Conservation (phyloP, 331 rosid genomes). For the Dryas integrifolia region DNA sequence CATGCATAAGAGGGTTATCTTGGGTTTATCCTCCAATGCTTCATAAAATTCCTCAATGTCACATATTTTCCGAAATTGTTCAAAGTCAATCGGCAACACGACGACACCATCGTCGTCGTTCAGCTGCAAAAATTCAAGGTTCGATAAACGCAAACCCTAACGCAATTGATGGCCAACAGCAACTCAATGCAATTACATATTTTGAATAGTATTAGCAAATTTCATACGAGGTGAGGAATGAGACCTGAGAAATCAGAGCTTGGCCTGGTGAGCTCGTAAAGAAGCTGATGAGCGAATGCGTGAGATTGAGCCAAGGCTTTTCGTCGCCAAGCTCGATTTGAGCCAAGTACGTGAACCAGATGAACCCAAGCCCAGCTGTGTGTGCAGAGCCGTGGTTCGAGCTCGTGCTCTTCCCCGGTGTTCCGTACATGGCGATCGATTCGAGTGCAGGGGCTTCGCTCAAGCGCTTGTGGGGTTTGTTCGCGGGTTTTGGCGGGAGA, state of each 20-base stretch:
- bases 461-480: neutral
- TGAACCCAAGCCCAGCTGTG: constrained; percentile 25
- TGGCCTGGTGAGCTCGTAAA: constrained; percentile 54
- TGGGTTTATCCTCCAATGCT: constrained; percentile 66
- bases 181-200: neutral
- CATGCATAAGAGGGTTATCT: constrained; percentile 65
- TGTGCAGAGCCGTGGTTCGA: constrained; percentile 29
- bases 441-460: neutral
- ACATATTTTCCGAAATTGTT: constrained; percentile 47
- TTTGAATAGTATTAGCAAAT: neutral
- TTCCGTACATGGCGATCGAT: constrained; percentile 33
- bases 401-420: constrained; percentile 19
- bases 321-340: constrained; percentile 54
- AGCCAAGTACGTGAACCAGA: constrained; percentile 55
- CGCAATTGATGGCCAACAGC: neutral
- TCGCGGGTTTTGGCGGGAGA: constrained; percentile 53
- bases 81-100: constrained; percentile 61
- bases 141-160: neutral
- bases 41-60: constrained; percentile 44
- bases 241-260: constrained; percentile 54
- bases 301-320: constrained; percentile 55
- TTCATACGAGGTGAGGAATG: constrained; percentile 1
- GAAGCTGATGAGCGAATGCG: constrained; percentile 50
- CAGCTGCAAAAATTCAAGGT: constrained; percentile 28
- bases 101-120: constrained; percentile 47